A percentile compares a stretch with the other conserved stretches of the same genome.
These are phyloP conservation scores for Gossypium aridum DNA, from an alignment of 441 rosid genomes.

Conservation along the genomic window DNA sequence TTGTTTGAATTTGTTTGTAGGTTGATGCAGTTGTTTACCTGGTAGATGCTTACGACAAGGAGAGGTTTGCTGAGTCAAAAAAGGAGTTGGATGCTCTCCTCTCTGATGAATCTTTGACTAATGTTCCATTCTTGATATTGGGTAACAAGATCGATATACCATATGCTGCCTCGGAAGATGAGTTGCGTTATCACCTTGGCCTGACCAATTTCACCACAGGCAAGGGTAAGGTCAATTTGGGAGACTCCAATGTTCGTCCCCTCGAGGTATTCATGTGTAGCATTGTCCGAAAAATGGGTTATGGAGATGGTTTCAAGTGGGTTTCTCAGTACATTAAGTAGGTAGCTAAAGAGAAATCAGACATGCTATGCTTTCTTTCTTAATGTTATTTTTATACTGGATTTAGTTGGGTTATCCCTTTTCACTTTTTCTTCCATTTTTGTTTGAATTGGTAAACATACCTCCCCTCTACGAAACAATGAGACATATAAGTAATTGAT, in stretches of 20 bases:
- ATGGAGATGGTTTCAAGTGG: constrained; percentile 20
- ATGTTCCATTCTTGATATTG: constrained; percentile 60
- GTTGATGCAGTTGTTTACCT: constrained; percentile 88
- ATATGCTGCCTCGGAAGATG: constrained; percentile 83
- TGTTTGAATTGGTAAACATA: neutral
- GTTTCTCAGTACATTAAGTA: constrained; percentile 14
- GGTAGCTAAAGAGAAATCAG: constrained; percentile 5
- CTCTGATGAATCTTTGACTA: constrained; percentile 61
- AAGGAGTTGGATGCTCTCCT: constrained; percentile 79
- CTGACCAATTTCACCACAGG: constrained; percentile 16
- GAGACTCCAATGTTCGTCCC: constrained; percentile 15
- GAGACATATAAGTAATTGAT: neutral
- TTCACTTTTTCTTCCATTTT: neutral
- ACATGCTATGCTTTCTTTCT: neutral
- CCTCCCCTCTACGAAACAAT: neutral
- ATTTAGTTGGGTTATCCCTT: neutral
- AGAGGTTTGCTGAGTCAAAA: constrained; percentile 70
- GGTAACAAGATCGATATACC: constrained; percentile 86
- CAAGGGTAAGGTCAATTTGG: constrained; percentile 15
- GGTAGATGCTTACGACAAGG: constrained; percentile 81
- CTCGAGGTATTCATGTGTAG: constrained; percentile 20
- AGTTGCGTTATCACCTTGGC: constrained; percentile 17
- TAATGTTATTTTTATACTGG: neutral
- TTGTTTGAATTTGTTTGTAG: constrained; percentile 20
- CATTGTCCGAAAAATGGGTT: constrained; percentile 20